Percentiles rank a stretch among this genome's conserved stretches.
phyloP scores from a whole-genome alignment of 352 stramenopile species.

The Phytophthora aleatoria region DNA sequence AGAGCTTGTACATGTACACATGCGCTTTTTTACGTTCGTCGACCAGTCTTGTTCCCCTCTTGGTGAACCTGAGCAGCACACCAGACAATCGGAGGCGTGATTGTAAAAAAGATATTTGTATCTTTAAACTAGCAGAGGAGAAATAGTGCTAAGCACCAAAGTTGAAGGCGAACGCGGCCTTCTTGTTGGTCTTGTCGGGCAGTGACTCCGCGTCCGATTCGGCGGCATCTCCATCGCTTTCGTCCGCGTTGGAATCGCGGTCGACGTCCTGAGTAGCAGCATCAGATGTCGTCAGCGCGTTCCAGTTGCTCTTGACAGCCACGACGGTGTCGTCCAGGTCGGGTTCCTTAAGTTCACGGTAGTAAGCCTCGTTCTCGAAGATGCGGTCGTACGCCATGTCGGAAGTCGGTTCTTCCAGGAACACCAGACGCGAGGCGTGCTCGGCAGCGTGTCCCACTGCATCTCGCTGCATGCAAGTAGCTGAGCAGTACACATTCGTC shows the following conservation, averaged over 20 bases:
- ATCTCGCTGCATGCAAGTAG: constrained; percentile 48
- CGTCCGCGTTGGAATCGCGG: constrained; percentile 17
- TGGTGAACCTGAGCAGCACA: too few relatives aligned
- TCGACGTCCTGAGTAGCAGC: constrained; percentile 16
- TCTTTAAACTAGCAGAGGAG: too few relatives aligned
- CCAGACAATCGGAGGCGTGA: too few relatives aligned
- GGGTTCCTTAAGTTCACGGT: constrained; percentile 47
- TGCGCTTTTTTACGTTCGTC: too few relatives aligned
- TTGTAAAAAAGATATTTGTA: too few relatives aligned
- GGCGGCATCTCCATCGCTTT: constrained; percentile 23
- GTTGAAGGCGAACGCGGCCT: constrained; percentile 48
- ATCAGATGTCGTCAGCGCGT: constrained; percentile 37
- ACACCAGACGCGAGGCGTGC: constrained; percentile 73
- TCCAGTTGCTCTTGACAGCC: constrained; percentile 49
- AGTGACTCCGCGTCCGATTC: constrained; percentile 28
- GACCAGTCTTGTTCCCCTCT: too few relatives aligned
- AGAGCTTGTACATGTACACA: too few relatives aligned
- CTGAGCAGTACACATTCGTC: constrained; percentile 80
- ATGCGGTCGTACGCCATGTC: constrained; percentile 34
- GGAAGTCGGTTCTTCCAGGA: constrained; percentile 59
- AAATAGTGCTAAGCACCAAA: constrained; percentile 32
- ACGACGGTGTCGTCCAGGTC: constrained; percentile 44
- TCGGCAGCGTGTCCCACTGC: constrained; percentile 54
- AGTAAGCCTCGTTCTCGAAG: constrained; percentile 73
- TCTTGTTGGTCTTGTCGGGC: constrained; percentile 19